These are phyloP conservation scores for Coleophoma crateriformis DNA, from an alignment of 2,329 filamentous ascomycete genomes.

Conservation along the genomic window DNA sequence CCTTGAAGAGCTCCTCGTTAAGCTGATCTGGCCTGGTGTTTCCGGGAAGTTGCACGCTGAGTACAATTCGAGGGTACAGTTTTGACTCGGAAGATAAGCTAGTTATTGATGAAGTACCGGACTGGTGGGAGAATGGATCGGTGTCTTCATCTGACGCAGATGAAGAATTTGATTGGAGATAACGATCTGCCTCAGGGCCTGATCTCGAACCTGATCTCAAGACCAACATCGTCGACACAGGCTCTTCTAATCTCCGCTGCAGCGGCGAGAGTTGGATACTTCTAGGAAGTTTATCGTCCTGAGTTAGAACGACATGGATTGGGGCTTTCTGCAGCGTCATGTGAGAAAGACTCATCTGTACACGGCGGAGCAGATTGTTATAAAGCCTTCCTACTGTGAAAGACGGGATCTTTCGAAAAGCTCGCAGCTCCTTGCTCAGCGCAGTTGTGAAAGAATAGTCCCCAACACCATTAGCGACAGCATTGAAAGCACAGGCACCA, in stretches of 20 bases:
- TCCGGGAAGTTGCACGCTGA: constrained; percentile 13
- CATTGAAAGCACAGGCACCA: neutral
- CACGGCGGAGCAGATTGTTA: neutral
- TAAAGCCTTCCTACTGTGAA: constrained; percentile 1
- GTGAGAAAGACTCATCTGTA: neutral
- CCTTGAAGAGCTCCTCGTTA: constrained; percentile 12
- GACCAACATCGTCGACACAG: neutral
- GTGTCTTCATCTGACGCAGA: neutral
- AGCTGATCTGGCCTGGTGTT: constrained; percentile 10
- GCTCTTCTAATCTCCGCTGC: neutral
- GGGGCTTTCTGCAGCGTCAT: constrained; percentile 1
- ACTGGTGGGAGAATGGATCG: neutral
- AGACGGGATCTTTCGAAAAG: neutral
- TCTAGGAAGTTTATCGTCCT: neutral
- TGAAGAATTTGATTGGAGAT: neutral
- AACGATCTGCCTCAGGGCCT: neutral
- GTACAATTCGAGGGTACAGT: constrained; percentile 10
- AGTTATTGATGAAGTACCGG: neutral
- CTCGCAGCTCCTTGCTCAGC: neutral
- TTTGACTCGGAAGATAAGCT: neutral
- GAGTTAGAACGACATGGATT: neutral
- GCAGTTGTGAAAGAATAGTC: neutral
- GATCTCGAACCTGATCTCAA: neutral
- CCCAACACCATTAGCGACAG: neutral
- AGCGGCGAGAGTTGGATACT: neutral